Evolutionary conservation across 306 rosid genomes (phyloP), one percentile per base, ranked within the genome.

Genomic region (Sicyos edulis): DNA sequence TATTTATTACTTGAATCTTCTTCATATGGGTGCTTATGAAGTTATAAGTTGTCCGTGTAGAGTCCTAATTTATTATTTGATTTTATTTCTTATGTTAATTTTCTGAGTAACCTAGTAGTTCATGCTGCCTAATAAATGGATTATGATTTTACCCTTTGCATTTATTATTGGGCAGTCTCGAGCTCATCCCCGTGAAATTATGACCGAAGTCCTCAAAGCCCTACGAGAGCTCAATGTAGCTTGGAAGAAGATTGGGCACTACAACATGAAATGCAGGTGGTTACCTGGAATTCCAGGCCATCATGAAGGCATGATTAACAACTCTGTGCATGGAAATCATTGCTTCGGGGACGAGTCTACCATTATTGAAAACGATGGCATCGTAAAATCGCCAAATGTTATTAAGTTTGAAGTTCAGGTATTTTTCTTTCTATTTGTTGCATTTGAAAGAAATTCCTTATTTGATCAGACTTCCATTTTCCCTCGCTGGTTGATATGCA

Each of bases 321-420:
- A 79, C 82, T 68, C 81, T 53, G 81, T 82, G 77, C 85, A 78
- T 64, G 55, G 59, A 72, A 83, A 88, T 79, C 83, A 80, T 49
- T 88, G 76, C 83, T 85, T 85, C 49, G 88, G 78, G 37, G 91
- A 87, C 62, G 96, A 90, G 52, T 77, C 88, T 54, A 52, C 82
- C 77, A 87, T 88, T 58, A 79, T 87, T 57, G 98, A 90, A 84
- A 82, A 78, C 24, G 96, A 90, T 34, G 88, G 86, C 20, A 75
- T 64, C 20, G 66, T 84, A 44, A 86, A 80, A 79, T 66, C 85
- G 10, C 76, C 86, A 53, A 90, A 87, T 60, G 87, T 90, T 58
- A 88, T 93, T 80, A 93, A 93, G 78, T 93, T 93, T 74, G 98
- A 93, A 85, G 91, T 93, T 77, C 98, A 93, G 97, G 98, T 90